Base-by-base conservation (phyloP, 495 filamentous ascomycete genomes). In the Staphylotrichum longicolle region DNA sequence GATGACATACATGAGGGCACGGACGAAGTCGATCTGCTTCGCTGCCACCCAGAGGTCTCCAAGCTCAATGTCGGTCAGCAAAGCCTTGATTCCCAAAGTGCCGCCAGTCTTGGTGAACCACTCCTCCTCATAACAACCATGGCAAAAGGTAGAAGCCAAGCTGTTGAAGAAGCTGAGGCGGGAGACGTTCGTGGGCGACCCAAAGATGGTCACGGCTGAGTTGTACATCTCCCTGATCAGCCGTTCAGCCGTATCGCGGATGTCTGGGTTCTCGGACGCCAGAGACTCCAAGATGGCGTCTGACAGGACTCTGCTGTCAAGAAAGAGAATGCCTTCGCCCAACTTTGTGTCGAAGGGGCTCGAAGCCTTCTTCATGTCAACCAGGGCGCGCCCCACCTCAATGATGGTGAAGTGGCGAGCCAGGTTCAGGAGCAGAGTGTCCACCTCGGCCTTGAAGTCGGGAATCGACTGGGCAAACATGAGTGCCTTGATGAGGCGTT, bases 51-150 rank as follows among this genome's bases (percentile, higher is more conserved):
- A 99, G 20, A 78, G 67, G 64, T 96, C 89, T 7, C 92, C 90
- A 46, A 98, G 78, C 54, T 91, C 86, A 51, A 97, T 72, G 66
- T 91, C 85, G 12, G 87, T 90, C 4, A 89, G 84, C 53, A 96
- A 77, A 46, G 92, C 81, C 63, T 91, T 86, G 58, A 99, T 96
- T 49, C 95, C 95, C 27, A 93, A 73, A 42, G 89, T 91, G 14
- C 95, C 95, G 60, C 93, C 93, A 20, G 91, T 86, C 68, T 99
- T 99, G 12, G 91, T 90, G 68, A 93, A 98, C 95, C 95, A 99
- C 63, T 98, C 93, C 70, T 97, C 93, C 65, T 92, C 91, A 61
- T 96, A 89, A 70, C 95, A 99, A 63, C 89, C 89, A 72, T 99
- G 95, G 65, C 89, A 91, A 74, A 97, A 96, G 0, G 85, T 83